A percentile compares a stretch with the other conserved stretches of the same genome.
phyloP scores from a whole-genome alignment of 495 filamentous ascomycete species.

The Aspergillus affinis region DNA sequence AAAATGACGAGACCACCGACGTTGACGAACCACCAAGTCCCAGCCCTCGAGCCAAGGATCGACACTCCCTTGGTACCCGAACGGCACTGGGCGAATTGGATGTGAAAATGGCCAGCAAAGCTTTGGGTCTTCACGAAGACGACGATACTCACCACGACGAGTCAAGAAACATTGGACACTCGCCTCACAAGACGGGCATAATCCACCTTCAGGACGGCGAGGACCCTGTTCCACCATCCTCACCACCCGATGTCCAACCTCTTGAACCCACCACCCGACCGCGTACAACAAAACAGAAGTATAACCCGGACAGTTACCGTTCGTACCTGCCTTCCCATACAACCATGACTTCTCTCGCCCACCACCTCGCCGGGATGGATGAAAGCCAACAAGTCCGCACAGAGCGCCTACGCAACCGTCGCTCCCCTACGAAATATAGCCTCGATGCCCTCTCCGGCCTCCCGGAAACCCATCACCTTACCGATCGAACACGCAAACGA shows the following conservation, averaged over 20 bases:
- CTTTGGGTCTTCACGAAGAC: constrained; percentile 22
- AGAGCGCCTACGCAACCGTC: constrained; percentile 19
- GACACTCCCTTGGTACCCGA: constrained; percentile 23
- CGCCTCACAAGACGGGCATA: constrained; percentile 25
- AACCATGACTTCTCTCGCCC: constrained; percentile 26
- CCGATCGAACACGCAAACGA: constrained; percentile 41
- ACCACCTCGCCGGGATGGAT: constrained; percentile 17
- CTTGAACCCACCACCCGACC: constrained; percentile 27
- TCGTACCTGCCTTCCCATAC: constrained; percentile 20
- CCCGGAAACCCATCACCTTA: constrained; percentile 17
- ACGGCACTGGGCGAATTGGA: constrained; percentile 28
- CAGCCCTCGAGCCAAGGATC: constrained; percentile 40
- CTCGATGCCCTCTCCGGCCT: constrained; percentile 21
- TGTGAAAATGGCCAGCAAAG: constrained; percentile 27
- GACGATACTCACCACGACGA: constrained; percentile 27
- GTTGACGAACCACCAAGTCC: constrained; percentile 41
- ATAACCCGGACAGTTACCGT: constrained; percentile 26
- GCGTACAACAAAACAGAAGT: constrained; percentile 18
- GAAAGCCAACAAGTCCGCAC: constrained; percentile 21
- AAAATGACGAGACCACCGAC: constrained; percentile 37
- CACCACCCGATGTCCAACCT: constrained; percentile 31
- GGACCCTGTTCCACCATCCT: constrained; percentile 30
- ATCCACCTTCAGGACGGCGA: constrained; percentile 13
- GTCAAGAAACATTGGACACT: constrained; percentile 31
- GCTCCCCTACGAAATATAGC: constrained; percentile 24